phyloP scores from a whole-genome alignment of 768 basidiomycete genomes.

The Lactifluus volemus region DNA sequence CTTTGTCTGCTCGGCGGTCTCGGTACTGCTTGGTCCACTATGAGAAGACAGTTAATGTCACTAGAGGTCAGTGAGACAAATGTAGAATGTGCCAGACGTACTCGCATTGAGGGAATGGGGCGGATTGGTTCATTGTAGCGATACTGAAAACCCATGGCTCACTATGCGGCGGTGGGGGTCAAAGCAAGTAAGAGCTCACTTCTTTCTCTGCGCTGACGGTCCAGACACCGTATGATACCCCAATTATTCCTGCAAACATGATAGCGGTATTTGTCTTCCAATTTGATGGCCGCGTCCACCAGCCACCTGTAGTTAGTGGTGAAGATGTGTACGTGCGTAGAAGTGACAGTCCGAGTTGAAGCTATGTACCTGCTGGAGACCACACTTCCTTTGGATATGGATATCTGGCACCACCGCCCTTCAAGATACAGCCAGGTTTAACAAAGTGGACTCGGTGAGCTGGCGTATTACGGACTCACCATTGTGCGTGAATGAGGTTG shows the following conservation, averaged over 20 bases:
- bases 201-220: conserved; percentile 68
- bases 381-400: conserved; percentile 93
- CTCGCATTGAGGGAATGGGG: conserved; percentile 20
- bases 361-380: conserved; percentile 72
- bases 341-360: background rate
- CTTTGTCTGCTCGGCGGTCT: conserved; percentile 1
- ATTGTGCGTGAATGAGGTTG: conserved; percentile 5
- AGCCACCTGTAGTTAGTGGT: conserved; percentile 55
- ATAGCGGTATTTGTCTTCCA: conserved; percentile 84
- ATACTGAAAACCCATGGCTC: background rate
- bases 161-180: background rate
- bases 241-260: conserved; percentile 56
- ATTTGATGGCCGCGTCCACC: conserved; percentile 90
- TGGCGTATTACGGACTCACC: conserved; percentile 1
- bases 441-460: background rate
- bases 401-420: conserved; percentile 84
- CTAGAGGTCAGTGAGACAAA: background rate
- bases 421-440: background rate
- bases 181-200: conserved; percentile 37
- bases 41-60: background rate
- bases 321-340: background rate
- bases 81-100: background rate
- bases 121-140: conserved; percentile 18
- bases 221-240: conserved; percentile 61
- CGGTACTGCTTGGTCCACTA: conserved; percentile 20